A percentile compares a stretch with the other conserved stretches of the same genome.
These are phyloP conservation scores for Xylaria sp. DNA, from an alignment of 2,329 filamentous ascomycete genomes.

Conservation along the genomic window DNA sequence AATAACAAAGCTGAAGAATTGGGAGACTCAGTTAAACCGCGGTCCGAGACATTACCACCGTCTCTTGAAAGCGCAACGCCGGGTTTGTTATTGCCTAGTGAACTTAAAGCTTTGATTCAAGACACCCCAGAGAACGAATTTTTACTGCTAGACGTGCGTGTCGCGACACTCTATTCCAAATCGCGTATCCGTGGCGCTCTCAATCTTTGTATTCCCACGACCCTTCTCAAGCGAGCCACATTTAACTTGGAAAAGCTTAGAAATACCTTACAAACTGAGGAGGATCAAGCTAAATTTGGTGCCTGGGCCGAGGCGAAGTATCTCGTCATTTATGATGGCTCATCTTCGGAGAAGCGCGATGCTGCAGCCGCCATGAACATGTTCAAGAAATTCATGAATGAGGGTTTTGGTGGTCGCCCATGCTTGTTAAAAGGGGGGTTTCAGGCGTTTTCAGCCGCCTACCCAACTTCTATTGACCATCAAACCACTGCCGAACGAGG, in stretches of 20 bases:
- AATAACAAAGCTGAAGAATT: conserved; percentile 58
- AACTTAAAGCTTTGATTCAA: conserved; percentile 67
- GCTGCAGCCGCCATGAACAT: conserved; percentile 84
- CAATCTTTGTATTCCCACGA: conserved; percentile 95
- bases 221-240: conserved; percentile 86
- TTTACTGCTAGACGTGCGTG: conserved; percentile 85
- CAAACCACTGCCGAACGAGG: conserved; percentile 61
- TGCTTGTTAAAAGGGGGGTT: conserved; percentile 87
- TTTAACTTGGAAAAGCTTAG: conserved; percentile 90
- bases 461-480: conserved; percentile 71
- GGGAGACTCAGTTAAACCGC: conserved; percentile 44
- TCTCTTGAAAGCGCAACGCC: conserved; percentile 59
- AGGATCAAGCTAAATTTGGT: conserved; percentile 77
- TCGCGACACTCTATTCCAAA: conserved; percentile 81
- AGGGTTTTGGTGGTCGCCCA: conserved; percentile 79
- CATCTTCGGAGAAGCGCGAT: conserved; percentile 81
- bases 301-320: conserved; percentile 78
- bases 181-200: conserved; percentile 82
- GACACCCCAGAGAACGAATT: conserved; percentile 55
- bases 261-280: conserved; percentile 81
- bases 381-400: conserved; percentile 88
- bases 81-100: conserved; percentile 62
- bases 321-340: conserved; percentile 88
- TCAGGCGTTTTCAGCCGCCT: conserved; percentile 73
- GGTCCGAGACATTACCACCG: conserved; percentile 65